Evolutionary conservation across 352 stramenopile species (phyloP).

Genomic region (Globisporangium paroecandrum): DNA sequence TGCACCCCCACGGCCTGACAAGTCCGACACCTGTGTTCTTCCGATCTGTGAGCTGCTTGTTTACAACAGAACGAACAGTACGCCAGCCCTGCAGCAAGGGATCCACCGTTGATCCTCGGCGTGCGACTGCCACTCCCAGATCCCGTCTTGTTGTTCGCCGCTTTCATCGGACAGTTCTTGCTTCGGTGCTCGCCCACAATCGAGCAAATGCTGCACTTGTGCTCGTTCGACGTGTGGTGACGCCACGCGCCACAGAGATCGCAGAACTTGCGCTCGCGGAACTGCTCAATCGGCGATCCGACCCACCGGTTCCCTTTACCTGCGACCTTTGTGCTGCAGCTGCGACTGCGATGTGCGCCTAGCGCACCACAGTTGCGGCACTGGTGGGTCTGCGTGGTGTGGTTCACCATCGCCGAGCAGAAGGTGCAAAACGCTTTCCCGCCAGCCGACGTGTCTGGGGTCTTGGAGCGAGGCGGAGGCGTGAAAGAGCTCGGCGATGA

Average conservation of each 20-base stretch:
- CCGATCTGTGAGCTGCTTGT: conserved; percentile 44
- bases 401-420: conserved; percentile 48
- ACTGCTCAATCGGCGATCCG: conserved; percentile 35
- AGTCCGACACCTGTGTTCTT: conserved; percentile 58
- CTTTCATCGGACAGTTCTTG: conserved; percentile 50
- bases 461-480: conserved; percentile 7
- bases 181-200: conserved; percentile 59
- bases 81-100: conserved; percentile 10
- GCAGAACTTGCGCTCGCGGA: conserved; percentile 50
- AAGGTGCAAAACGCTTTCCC: conserved; percentile 58
- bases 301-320: conserved; percentile 37
- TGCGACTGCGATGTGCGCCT: conserved; percentile 55
- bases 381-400: conserved; percentile 55
- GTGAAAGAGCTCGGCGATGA: conserved; percentile 23
- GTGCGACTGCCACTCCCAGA: conserved; percentile 8
- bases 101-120: conserved; percentile 12
- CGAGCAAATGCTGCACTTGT: conserved; percentile 65
- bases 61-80: conserved; percentile 68
- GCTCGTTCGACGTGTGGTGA: conserved; percentile 52
- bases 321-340: conserved; percentile 29
- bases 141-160: conserved; percentile 10
- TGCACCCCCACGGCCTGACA: conserved; percentile 52
- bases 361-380: conserved; percentile 54
- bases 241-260: conserved; percentile 51
- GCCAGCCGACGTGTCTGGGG: conserved; percentile 8